Evolutionary conservation across 768 basidiomycete genomes (phyloP), one percentile per base, ranked within the genome.

Genomic region (Wakefieldia striispora): DNA sequence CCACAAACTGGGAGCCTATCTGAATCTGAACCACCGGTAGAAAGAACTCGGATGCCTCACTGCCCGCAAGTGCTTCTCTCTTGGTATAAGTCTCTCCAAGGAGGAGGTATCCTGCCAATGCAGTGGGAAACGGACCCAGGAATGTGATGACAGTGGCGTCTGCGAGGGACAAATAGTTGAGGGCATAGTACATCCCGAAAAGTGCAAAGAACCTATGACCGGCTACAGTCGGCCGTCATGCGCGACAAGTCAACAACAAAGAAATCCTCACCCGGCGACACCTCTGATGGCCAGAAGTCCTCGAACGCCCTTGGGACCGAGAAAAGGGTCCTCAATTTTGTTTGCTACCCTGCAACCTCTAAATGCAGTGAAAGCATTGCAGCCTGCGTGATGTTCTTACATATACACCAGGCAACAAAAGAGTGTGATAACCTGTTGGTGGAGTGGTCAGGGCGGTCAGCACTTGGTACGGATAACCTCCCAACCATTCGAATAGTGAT

Each of bases 121-220:
- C 82, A 0, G 83, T 86, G 35, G 74, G 74, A 45, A 84, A 76
- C 0, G 92, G 92, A 1, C 77, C 65, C 4, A 94, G 71, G 70
- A 92, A 94, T 0, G 83, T 82, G 40, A 95, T 70, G 5, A 88
- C 86, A 0, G 82, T 84, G 0, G 88, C 81, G 62, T 94, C 91
- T 1, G 86, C 85, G 0, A 94, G 72, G 0, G 87, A 86, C 4
- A 93, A 76, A 65, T 85, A 88, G 64, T 82, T 75, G 11, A 91
- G 69, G 1, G 87, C 81, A 59, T 80, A 86, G 63, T 86, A 88
- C n/a, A 80, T 70, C 14, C 83, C 81, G 49, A 80, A 81, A 6
- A 91, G 67, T 4, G 84, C 85, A 45, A 89, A 77, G 64, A 91
- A 95, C 86, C 89, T 53, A 40, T 33, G 2, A 17, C 31, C 23